Base-by-base conservation (phyloP, 495 filamentous ascomycete genomes). In the Hyaloscypha hepaticicola region DNA sequence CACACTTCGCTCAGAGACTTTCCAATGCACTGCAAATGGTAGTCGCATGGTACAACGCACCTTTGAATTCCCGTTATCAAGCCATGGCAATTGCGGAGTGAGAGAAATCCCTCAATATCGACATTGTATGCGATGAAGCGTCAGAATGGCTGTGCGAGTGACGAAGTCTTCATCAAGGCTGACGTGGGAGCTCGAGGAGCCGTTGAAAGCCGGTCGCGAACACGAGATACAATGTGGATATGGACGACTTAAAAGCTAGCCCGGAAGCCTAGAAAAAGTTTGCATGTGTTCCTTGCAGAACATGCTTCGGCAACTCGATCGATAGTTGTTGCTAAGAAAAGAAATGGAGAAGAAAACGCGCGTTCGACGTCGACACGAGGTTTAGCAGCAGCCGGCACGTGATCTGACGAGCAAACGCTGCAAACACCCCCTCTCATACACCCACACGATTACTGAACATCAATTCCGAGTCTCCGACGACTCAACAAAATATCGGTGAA, bases 281-380 rank as follows among this genome's bases (percentile, higher is more conserved):
- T 45, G 14, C 38, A 45, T 3, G 11, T 11, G 38, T 11, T 45
- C 9, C 16, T 19, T 45, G 38, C 38, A 45, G 11, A 1, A 16
- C 14, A 45, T 4, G 5, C 34, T 59, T 59, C 56, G 27, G 12
- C 25, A 38, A 2, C 14, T 57, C n/a, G 25, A 21, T 57, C 22
- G 55, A 57, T 59, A 16, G 56, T 11, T 48, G 56, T 22, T 59
- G 33, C 56, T 59, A 59, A 59, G 56, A 59, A 59, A 59, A 59
- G 56, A 59, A 59, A 59, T 34, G 21, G 21, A 24, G 33, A 59
- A 59, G 33, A 48, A 25, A 59, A 45, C 58, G 58, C 58, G 58
- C 55, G 55, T 57, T 22, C 38, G 38, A 45, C 38, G 38, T 45
- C 12, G 38, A 16, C 38, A 16, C 16, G 38, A 45, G 7, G 38